Conservation (phyloP, 108 stramenopile genomes). For the Nitzschia inconspicua region DNA sequence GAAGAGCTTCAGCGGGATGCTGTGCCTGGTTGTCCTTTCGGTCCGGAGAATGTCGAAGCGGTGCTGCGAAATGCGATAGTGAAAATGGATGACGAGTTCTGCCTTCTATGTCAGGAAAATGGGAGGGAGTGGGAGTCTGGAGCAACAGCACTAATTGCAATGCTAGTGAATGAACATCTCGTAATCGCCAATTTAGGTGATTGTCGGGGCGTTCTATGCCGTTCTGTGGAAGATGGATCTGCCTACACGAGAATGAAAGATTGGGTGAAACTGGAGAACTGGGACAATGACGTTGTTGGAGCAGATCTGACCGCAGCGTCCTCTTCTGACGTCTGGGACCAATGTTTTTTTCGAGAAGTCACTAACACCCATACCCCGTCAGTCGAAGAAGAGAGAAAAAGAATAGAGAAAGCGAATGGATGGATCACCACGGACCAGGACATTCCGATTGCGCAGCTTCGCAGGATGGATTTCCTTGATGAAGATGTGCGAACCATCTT, state of each 20-base stretch:
- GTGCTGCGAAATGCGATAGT: conserved; percentile 50
- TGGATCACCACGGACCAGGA: conserved; percentile 78
- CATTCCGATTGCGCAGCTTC: conserved; percentile 62
- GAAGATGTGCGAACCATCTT: conserved; percentile 75
- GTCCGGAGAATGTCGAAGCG: conserved; percentile 20
- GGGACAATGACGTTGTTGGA: conserved; percentile 9
- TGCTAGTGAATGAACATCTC: conserved; percentile 55
- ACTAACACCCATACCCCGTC: conserved; percentile 62
- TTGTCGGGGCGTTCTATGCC: conserved; percentile 66
- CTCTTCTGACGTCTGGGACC: conserved; percentile 8
- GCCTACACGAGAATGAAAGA: conserved; percentile 7
- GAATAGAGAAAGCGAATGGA: conserved; percentile 76
- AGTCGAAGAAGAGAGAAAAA: conserved; percentile 46
- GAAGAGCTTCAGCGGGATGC: conserved; percentile 25
- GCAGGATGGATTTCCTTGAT: conserved; percentile 69
- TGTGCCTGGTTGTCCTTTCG: neutral
- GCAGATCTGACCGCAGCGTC: conserved; percentile 9
- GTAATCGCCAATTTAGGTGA: conserved; percentile 74
- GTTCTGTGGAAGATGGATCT: conserved; percentile 29
- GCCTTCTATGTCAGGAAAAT: conserved; percentile 52
- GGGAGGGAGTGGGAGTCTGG: conserved; percentile 82
- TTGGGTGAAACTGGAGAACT: conserved; percentile 38
- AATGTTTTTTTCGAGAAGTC: conserved; percentile 67
- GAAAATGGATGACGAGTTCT: conserved; percentile 69
- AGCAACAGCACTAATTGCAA: conserved; percentile 67